Conservation (phyloP, 352 stramenopile species). For the Aphanomyces invadans region DNA sequence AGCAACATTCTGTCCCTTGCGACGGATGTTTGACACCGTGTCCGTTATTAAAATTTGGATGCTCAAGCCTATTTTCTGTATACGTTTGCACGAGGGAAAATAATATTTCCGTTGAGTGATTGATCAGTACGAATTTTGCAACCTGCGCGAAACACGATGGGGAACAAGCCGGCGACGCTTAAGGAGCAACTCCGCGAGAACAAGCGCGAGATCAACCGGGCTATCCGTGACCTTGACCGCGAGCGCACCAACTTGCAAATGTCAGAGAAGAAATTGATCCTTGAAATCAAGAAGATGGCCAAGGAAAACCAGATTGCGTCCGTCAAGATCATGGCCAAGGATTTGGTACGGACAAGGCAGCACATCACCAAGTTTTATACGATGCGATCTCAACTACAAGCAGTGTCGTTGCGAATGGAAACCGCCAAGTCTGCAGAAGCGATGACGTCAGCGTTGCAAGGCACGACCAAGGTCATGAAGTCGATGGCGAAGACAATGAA, state of each 20-base stretch:
- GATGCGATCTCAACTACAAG: constrained; percentile 95
- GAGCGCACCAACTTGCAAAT: constrained; percentile 89
- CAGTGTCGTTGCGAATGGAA: constrained; percentile 88
- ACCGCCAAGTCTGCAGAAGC: constrained; percentile 95
- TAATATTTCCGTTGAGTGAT: background rate
- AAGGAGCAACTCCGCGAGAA: constrained; percentile 94
- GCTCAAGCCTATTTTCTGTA: too few species aligned
- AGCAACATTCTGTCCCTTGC: background rate
- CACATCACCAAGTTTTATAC: constrained; percentile 98
- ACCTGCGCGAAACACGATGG: constrained; percentile 33
- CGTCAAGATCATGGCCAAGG: constrained; percentile 97
- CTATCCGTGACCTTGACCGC: constrained; percentile 93
- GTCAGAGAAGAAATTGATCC: constrained; percentile 92
- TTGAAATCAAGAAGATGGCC: constrained; percentile 97
- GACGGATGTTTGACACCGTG: constrained; percentile 8
- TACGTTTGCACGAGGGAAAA: background rate
- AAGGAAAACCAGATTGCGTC: constrained; percentile 93
- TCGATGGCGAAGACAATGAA: constrained; percentile 94
- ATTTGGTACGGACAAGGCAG: constrained; percentile 92
- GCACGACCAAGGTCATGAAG: constrained; percentile 79
- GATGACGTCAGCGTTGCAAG: constrained; percentile 85
- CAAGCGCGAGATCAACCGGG: constrained; percentile 96
- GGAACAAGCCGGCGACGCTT: constrained; percentile 78
- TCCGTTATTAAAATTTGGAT: constrained; percentile 1
- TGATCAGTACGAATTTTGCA: constrained; percentile 6